A percentile compares a stretch with the other conserved stretches of the same genome.
Evolutionary conservation across 345 rosid genomes (phyloP).

Genomic region (Ceriops tagal): DNA sequence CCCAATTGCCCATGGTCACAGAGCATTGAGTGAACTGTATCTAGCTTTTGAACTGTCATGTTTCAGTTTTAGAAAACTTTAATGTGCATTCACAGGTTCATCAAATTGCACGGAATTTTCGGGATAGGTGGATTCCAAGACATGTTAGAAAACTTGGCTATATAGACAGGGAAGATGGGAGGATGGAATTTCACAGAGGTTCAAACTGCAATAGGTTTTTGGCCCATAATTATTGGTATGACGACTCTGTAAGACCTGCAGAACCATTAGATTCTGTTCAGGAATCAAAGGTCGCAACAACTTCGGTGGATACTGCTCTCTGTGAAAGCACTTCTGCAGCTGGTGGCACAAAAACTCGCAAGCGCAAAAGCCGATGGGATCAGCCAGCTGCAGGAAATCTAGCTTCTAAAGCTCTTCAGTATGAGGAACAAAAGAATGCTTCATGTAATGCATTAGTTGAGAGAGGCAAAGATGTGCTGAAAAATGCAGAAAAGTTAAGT

Average conservation of each 20-base stretch:
- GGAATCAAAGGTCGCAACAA: constrained; percentile 32
- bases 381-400: constrained; percentile 50
- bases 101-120: constrained; percentile 83
- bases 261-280: constrained; percentile 39
- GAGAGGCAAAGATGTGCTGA: constrained; percentile 9
- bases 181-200: constrained; percentile 43
- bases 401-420: constrained; percentile 23
- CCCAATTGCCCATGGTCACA: too few relatives aligned
- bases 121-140: constrained; percentile 87
- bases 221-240: constrained; percentile 46
- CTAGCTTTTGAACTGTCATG: neutral
- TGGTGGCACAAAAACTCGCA: constrained; percentile 46
- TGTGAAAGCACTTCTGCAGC: constrained; percentile 40
- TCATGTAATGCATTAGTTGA: constrained; percentile 25
- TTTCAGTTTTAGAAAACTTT: constrained; percentile 6
- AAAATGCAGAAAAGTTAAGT: constrained; percentile 21
- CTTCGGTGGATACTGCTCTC: constrained; percentile 39
- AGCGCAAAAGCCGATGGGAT: constrained; percentile 99
- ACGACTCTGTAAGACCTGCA: constrained; percentile 45
- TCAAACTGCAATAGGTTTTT: constrained; percentile 41
- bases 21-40: neutral
- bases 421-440: constrained; percentile 34
- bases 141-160: constrained; percentile 49
- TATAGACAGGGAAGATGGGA: constrained; percentile 58
- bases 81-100: constrained; percentile 61